phyloP scores from a whole-genome alignment of 1,284 basidiomycete species.

The Stygiomarasmius scandens region DNA sequence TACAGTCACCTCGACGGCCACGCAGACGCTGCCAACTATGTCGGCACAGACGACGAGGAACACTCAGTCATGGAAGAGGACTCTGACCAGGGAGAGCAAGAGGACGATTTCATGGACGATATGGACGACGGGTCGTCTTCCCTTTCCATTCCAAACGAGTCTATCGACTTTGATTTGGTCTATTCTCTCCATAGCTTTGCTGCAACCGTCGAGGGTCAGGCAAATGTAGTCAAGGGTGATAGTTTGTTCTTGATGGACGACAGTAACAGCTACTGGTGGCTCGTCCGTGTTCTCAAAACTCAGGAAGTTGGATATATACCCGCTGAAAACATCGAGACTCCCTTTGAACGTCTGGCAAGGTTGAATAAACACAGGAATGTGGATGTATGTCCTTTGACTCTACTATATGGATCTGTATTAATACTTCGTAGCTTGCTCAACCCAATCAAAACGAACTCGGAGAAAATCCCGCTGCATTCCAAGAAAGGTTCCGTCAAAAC shows the following conservation, averaged over 20 bases:
- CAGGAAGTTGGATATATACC: slow-evolving; percentile 99
- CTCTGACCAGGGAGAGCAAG: slow-evolving; percentile 65
- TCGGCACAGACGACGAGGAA: slow-evolving; percentile 63
- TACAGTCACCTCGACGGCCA: slow-evolving; percentile 49
- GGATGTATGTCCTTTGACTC: slow-evolving; percentile 85
- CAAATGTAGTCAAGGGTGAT: slow-evolving; percentile 95
- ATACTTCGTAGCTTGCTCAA: slow-evolving; percentile 59
- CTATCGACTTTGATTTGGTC: slow-evolving; percentile 88
- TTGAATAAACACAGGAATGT: slow-evolving; percentile 98
- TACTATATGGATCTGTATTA: background rate
- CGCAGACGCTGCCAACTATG: slow-evolving; percentile 51
- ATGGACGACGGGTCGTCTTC: slow-evolving; percentile 80
- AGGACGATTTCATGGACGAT: slow-evolving; percentile 66
- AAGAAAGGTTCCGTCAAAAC: slow-evolving; percentile 54
- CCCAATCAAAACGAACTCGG: slow-evolving; percentile 72
- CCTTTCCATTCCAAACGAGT: slow-evolving; percentile 86
- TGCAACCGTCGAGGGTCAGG: slow-evolving; percentile 95
- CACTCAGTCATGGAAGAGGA: slow-evolving; percentile 74
- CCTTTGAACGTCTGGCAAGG: slow-evolving; percentile 92
- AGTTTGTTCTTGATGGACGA: slow-evolving; percentile 93
- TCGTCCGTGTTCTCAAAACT: slow-evolving; percentile 93
- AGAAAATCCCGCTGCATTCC: slow-evolving; percentile 48
- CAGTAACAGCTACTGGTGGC: slow-evolving; percentile 98
- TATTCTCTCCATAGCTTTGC: slow-evolving; percentile 92
- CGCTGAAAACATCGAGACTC: slow-evolving; percentile 99